Conservation (phyloP, 192 early-diverging fungal species). For the Lobosporangium transversale region DNA sequence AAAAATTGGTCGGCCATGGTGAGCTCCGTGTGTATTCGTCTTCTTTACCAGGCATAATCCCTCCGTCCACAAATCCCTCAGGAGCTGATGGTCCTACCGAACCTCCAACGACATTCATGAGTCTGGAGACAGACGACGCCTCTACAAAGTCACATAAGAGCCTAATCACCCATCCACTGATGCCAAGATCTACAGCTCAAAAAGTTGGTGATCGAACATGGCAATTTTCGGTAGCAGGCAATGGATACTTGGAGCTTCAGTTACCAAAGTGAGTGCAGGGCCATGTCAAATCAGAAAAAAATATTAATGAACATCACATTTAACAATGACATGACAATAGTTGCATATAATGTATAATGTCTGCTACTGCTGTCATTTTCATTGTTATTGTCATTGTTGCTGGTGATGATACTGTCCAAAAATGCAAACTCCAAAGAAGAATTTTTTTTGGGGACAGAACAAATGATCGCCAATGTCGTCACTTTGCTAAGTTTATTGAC, state of each 20-base stretch:
- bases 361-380: no score
- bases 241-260: constrained; percentile 34
- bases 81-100: background rate
- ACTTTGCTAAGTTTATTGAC: no score
- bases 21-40: constrained; percentile 43
- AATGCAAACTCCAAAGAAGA: no score
- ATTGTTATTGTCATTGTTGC: no score
- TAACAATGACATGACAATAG: no score
- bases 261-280: constrained; percentile 45
- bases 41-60: background rate
- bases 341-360: no score
- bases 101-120: constrained; percentile 35
- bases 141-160: constrained; percentile 36
- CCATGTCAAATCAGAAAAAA: no score
- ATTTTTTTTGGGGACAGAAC: background rate
- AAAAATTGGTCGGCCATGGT: constrained; percentile 30
- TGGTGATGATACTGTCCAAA: no score
- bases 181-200: constrained; percentile 43
- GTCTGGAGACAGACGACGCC: constrained; percentile 39
- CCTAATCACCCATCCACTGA: constrained; percentile 46
- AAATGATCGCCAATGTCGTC: no score
- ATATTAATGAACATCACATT: no score
- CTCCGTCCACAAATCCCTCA: background rate
- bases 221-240: constrained; percentile 39
- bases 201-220: constrained; percentile 27